phyloP scores from a whole-genome alignment of 345 rosid genomes.

The Eucalyptus cloeziana region DNA sequence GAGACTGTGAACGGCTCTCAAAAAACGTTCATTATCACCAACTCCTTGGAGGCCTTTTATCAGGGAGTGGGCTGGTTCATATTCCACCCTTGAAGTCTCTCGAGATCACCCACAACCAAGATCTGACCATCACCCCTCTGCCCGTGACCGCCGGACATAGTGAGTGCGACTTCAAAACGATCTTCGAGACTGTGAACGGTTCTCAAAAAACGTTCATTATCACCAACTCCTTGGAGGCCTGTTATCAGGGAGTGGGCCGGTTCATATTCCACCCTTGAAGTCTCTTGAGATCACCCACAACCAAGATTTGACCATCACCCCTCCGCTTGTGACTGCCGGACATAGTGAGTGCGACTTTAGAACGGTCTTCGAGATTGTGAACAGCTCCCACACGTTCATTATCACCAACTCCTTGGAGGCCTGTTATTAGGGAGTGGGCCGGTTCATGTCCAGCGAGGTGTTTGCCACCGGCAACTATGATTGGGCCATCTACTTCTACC shows the following conservation, averaged over 20 bases:
- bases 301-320: background rate
- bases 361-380: slow-evolving; percentile 47
- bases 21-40: slow-evolving; percentile 55
- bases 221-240: slow-evolving; percentile 74
- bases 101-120: background rate
- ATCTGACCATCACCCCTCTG: background rate
- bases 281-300: too few species aligned
- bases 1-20: slow-evolving; percentile 80
- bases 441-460: slow-evolving; percentile 61
- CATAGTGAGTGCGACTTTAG: slow-evolving; percentile 13
- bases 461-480: slow-evolving; percentile 80
- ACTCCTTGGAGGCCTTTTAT: slow-evolving; percentile 81
- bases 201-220: slow-evolving; percentile 27
- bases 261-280: too few species aligned
- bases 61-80: slow-evolving; percentile 20
- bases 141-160: background rate
- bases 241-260: slow-evolving; percentile 47
- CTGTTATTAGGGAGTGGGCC: slow-evolving; percentile 63
- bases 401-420: slow-evolving; percentile 81
- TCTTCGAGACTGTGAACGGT: slow-evolving; percentile 48
- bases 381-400: too few species aligned
- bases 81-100: too few species aligned
- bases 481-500: slow-evolving; percentile 89
- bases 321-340: background rate
- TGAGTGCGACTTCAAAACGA: slow-evolving; percentile 24